Percentiles rank a stretch among this genome's conserved stretches.
These are phyloP conservation scores for Colletotrichum higginsianum DNA, from an alignment of 2,329 filamentous ascomycete species.

Conservation along the genomic window DNA sequence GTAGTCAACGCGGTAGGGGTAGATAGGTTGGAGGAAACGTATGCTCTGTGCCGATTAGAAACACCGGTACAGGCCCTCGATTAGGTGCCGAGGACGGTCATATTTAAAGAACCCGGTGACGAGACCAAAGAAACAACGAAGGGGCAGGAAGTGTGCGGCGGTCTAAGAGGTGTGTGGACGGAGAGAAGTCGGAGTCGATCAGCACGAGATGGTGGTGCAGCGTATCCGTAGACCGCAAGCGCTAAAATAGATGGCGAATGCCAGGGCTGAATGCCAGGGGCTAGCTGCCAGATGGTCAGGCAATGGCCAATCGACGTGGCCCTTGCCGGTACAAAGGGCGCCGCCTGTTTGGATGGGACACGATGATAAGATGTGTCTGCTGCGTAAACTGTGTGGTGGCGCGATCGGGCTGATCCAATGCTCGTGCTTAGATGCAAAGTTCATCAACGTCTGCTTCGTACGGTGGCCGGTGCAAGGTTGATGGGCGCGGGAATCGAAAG, in stretches of 20 bases:
- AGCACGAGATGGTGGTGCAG: neutral
- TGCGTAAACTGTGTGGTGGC: slow-evolving; percentile 22
- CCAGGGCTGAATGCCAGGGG: neutral
- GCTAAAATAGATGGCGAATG: slow-evolving; percentile 36
- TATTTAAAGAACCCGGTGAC: slow-evolving; percentile 27
- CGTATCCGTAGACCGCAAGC: neutral
- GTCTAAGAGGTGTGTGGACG: slow-evolving; percentile 17
- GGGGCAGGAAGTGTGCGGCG: slow-evolving; percentile 7
- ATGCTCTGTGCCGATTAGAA: slow-evolving; percentile 26
- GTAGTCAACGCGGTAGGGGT: neutral
- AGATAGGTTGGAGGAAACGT: slow-evolving; percentile 7
- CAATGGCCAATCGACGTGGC: neutral
- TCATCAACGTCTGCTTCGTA: neutral
- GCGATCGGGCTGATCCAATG: slow-evolving; percentile 23
- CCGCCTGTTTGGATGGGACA: neutral
- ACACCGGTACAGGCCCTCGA: neutral
- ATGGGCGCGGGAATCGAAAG: slow-evolving; percentile 17
- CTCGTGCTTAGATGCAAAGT: neutral
- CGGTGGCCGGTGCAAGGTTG: slow-evolving; percentile 23
- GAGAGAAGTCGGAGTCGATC: neutral
- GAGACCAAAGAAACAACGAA: neutral
- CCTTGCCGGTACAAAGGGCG: slow-evolving; percentile 1
- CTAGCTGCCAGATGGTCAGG: no score
- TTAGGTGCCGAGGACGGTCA: slow-evolving; percentile 13
- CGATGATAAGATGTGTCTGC: slow-evolving; percentile 28